A percentile compares a stretch with the other conserved stretches of the same genome.
These are phyloP conservation scores for Trichoderma sp. DNA, from an alignment of 2,329 filamentous ascomycete species.

Conservation along the genomic window DNA sequence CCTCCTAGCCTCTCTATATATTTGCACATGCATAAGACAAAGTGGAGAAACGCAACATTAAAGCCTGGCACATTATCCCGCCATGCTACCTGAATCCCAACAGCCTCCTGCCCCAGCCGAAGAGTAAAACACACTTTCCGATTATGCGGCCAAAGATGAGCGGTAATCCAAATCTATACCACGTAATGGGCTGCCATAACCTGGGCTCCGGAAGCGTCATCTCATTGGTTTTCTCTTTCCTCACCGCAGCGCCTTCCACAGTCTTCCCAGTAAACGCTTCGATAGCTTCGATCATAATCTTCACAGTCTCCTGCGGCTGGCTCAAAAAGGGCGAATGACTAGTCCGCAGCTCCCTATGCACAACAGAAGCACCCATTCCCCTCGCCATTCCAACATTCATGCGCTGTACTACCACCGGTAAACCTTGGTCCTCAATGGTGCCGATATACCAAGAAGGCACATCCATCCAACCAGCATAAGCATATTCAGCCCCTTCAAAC, in stretches of 20 bases:
- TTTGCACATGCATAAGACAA: background rate
- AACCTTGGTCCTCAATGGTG: background rate
- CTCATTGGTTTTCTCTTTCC: background rate
- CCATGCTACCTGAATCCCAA: background rate
- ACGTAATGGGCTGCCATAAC: background rate
- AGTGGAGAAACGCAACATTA: background rate
- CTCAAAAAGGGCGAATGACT: conserved; percentile 1
- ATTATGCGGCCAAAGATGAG: background rate
- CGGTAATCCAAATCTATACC: background rate
- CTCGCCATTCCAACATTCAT: conserved; percentile 7
- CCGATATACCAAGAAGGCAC: background rate
- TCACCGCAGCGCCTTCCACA: background rate
- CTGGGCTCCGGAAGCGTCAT: background rate
- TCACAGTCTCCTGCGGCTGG: background rate
- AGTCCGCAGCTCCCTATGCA: background rate
- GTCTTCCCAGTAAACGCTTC: background rate
- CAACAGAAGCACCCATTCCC: background rate
- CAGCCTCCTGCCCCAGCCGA: background rate
- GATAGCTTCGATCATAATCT: background rate
- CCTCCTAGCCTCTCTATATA: background rate
- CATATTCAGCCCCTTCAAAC: background rate
- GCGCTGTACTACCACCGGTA: background rate
- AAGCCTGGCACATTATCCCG: background rate
- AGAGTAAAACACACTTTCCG: background rate
- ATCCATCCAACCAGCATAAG: conserved; percentile 5